phyloP scores from a whole-genome alignment of 805 yeast genomes.

The Candida andamanensis region DNA sequence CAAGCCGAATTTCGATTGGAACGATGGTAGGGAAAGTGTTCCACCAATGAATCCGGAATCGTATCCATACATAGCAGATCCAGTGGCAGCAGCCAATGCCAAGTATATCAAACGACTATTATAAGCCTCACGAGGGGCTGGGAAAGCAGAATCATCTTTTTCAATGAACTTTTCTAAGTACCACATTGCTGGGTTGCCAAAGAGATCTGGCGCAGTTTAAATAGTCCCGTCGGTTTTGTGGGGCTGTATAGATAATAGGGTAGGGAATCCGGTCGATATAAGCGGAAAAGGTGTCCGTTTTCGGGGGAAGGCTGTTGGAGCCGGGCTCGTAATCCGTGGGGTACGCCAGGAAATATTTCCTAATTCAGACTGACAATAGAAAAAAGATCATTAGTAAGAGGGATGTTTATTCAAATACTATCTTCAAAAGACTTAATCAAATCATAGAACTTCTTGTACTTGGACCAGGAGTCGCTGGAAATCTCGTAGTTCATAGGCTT shows the following conservation, averaged over 20 bases:
- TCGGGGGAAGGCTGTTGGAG: too few species aligned
- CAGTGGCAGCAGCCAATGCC: constrained; percentile 6
- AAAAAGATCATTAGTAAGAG: too few species aligned
- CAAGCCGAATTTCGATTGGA: constrained; percentile 28
- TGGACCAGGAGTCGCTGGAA: constrained; percentile 24
- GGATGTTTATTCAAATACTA: too few species aligned
- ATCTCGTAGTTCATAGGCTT: constrained; percentile 41
- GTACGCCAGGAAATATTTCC: too few species aligned
- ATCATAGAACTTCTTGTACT: constrained; percentile 27
- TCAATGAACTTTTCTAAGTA: constrained; percentile 1
- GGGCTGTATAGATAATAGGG: too few species aligned
- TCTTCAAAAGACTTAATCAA: constrained; percentile 48
- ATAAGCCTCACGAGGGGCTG: constrained; percentile 6
- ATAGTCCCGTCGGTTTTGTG: too few species aligned
- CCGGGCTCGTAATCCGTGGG: too few species aligned
- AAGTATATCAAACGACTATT: constrained; percentile 2
- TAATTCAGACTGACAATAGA: too few species aligned
- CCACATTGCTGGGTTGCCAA: constrained; percentile 3
- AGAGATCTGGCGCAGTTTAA: too few species aligned
- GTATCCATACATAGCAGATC: constrained; percentile 36
- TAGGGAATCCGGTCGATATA: too few species aligned
- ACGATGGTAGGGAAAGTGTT: constrained; percentile 29
- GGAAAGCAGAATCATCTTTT: constrained; percentile 3
- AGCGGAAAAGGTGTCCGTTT: too few species aligned
- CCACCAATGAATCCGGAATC: constrained; percentile 41